Evolutionary conservation across 306 rosid genomes (phyloP), one percentile per base, ranked within the genome.

Genomic region (Prunus davidiana): DNA sequence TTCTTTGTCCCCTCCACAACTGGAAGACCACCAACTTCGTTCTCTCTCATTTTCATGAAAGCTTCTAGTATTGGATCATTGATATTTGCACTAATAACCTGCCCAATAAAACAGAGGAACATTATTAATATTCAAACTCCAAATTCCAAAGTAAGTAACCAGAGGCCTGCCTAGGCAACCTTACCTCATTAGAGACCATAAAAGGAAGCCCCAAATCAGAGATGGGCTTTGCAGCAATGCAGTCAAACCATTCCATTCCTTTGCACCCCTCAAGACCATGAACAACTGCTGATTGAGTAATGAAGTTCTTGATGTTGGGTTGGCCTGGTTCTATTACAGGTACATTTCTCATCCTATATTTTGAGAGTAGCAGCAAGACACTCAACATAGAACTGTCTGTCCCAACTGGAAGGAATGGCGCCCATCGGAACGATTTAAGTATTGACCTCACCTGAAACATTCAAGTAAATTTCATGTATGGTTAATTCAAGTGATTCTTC

Each of bases 171-270:
- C 18, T 19, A 28, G 41, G 25, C 41, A 62, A 28, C 49, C 11
- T 71, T 74, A 78, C 97, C 91, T 91, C 91, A 30, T 78, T 72
- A 12, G 83, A 46, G 45, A 91, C 56, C 94, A 89, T 88, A 88
- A 90, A 91, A 18, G 97, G 98, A 81, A 94, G 97, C 75, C 97
- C 98, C 46, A 94, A 56, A 55, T 90, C 90, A 46, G 88, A 82
- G 75, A 91, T 74, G 30, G 89, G 84, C 69, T 76, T 77, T 28
- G 83, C 73, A 63, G 93, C 80, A 72, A 90, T 91, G 85, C 89
- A 80, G 75, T 89, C 98, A 70, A 91, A 94, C 98, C 97, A 94
- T 65, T 94, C 97, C 83, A 91, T 86, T 85, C 96, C 93, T 69
- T 46, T 80, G 76, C 91, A 94, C 79, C 89, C 86, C 71, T 89